Evolutionary conservation across 176 grass and related monocot species (phyloP).

Genomic region (Triticum urartu): DNA sequence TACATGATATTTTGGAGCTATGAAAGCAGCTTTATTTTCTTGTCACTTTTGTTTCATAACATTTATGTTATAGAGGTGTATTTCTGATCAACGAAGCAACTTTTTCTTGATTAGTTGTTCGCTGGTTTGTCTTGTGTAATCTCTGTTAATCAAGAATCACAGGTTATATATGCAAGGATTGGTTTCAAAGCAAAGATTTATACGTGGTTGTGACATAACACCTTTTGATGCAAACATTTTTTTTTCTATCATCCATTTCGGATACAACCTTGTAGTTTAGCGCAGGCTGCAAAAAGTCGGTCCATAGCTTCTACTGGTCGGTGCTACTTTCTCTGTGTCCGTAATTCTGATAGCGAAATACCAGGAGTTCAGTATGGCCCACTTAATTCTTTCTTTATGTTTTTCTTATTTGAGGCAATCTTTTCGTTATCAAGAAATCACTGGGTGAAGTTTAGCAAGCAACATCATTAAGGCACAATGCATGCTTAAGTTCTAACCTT

Average conservation of each 20-base stretch:
- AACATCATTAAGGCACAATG: background rate
- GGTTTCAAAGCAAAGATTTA: background rate
- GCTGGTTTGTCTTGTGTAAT: background rate
- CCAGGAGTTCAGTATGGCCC: background rate
- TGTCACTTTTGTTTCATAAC: background rate
- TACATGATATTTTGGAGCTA: background rate
- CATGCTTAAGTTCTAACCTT: constrained; percentile 24
- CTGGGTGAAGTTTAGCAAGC: background rate
- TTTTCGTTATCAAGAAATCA: constrained; percentile 9
- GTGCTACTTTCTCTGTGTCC: background rate
- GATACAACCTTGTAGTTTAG: constrained; percentile 1
- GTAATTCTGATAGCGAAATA: constrained; percentile 16
- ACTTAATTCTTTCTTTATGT: constrained; percentile 1
- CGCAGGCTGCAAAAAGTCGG: background rate
- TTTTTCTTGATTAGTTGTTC: background rate
- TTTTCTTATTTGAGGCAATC: background rate
- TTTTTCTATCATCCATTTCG: background rate
- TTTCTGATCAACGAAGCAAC: background rate
- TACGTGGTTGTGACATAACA: background rate
- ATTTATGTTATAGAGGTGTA: constrained; percentile 4
- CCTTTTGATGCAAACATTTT: constrained; percentile 3
- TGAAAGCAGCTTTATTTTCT: background rate
- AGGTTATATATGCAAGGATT: background rate
- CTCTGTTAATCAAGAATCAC: background rate
- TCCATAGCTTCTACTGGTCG: constrained; percentile 17